These are phyloP conservation scores for Solanum lycopersicoides DNA, from an alignment of 257 asterid genomes.

Conservation along the genomic window DNA sequence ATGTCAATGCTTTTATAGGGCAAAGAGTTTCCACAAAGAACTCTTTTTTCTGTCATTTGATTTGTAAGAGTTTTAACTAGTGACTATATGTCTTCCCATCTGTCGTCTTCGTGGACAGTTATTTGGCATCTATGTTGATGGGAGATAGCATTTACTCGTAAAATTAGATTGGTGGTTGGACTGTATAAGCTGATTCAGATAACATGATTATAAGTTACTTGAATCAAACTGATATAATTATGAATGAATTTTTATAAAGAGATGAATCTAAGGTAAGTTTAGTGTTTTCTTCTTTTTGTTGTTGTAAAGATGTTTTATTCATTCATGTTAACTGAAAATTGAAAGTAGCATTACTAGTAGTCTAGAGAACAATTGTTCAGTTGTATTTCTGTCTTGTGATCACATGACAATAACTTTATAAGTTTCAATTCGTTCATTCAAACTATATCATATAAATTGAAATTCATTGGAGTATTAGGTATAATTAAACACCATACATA, in stretches of 20 bases:
- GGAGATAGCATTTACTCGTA: not conserved
- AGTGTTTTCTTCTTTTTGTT: no score
- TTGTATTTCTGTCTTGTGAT: no score
- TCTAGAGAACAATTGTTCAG: no score
- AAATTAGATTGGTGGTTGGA: not conserved
- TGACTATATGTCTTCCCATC: not conserved
- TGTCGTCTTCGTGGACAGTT: rapidly evolving
- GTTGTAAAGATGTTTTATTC: no score
- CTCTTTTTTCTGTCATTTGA: not conserved
- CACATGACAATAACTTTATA: no score
- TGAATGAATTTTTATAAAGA: no score
- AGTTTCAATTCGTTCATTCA: not conserved
- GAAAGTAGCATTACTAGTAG: no score
- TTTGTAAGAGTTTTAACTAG: not conserved
- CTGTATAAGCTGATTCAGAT: not conserved
- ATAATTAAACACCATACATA: not conserved
- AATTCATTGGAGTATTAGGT: rapidly evolving
- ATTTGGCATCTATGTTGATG: not conserved
- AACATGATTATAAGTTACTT: no score
- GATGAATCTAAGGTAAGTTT: no score
- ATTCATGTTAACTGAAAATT: no score
- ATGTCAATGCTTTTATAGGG: not conserved
- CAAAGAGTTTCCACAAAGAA: not conserved
- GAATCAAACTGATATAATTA: no score
- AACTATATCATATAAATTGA: not conserved